These are phyloP conservation scores for Hygrocybe punicea DNA, from an alignment of 768 basidiomycete species.

Conservation along the genomic window DNA sequence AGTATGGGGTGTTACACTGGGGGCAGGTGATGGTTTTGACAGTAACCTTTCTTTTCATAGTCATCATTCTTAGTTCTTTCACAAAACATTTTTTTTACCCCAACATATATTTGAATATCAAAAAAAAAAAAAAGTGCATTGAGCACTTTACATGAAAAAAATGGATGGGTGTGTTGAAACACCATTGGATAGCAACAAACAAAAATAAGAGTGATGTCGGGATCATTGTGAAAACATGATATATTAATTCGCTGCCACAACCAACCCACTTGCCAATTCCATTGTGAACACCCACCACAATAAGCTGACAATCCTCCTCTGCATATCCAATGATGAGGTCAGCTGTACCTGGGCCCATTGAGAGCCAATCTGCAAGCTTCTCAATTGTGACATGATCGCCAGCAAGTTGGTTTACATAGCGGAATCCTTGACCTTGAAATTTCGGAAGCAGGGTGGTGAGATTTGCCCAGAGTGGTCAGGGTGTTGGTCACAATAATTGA, in stretches of 20 bases:
- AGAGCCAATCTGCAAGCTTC: not conserved
- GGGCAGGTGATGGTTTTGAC: too few relatives aligned
- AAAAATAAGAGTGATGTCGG: not conserved
- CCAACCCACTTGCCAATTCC: constrained; percentile 8
- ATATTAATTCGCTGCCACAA: not conserved
- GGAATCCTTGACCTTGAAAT: constrained; percentile 3
- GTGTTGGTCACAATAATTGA: constrained; percentile 5
- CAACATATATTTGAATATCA: not conserved
- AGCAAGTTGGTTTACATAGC: constrained; percentile 1
- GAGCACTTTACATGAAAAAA: too few relatives aligned
- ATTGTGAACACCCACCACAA: not conserved
- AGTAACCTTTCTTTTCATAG: too few relatives aligned
- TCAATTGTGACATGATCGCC: constrained; percentile 6
- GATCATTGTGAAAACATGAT: not conserved
- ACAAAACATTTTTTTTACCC: not conserved
- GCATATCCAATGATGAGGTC: too few relatives aligned
- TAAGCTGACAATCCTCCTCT: constrained; percentile 2
- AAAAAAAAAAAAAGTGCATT: not conserved
- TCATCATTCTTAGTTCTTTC: not conserved
- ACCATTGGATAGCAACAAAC: not conserved
- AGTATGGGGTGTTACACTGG: too few relatives aligned
- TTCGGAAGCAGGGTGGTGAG: not conserved
- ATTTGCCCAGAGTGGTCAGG: not conserved
- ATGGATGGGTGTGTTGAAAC: not conserved
- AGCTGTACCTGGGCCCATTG: too few relatives aligned